These are phyloP conservation scores for Trametes hirsuta DNA, from an alignment of 1,284 basidiomycete genomes.

Conservation along the genomic window DNA sequence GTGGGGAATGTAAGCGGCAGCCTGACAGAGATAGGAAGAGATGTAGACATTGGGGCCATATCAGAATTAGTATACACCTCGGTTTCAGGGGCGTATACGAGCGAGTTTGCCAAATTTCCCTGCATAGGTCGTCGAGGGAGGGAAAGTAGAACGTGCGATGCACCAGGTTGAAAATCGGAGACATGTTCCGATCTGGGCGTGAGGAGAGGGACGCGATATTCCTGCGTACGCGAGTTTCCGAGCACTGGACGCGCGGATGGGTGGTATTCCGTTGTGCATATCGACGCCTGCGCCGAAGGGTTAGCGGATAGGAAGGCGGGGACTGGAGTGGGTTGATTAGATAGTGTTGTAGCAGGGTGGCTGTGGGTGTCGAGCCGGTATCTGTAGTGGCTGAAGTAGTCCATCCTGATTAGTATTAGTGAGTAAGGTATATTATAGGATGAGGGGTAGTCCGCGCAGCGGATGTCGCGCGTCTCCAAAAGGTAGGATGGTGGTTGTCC, in stretches of 20 bases:
- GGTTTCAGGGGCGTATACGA: neutral
- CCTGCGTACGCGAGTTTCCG: too few species aligned
- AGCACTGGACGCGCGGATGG: conserved; percentile 17
- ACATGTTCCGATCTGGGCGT: conserved; percentile 2
- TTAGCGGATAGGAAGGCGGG: conserved; percentile 21
- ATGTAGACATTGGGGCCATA: neutral
- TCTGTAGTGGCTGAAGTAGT: conserved; percentile 30
- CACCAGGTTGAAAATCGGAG: conserved; percentile 42
- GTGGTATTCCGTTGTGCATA: conserved; percentile 8
- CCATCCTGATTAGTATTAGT: conserved; percentile 23
- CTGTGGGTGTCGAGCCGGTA: conserved; percentile 22
- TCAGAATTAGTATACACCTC: neutral
- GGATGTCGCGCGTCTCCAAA: conserved; percentile 10
- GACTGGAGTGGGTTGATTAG: conserved; percentile 4
- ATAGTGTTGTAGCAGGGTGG: conserved; percentile 11
- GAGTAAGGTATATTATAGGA: conserved; percentile 19
- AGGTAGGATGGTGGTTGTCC: conserved; percentile 23
- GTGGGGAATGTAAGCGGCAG: neutral
- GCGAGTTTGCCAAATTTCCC: neutral
- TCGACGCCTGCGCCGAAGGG: conserved; percentile 26
- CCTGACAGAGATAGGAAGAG: conserved; percentile 5
- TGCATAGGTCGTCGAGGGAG: neutral
- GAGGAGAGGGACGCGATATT: conserved; percentile 17
- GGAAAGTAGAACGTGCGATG: conserved; percentile 14
- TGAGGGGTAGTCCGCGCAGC: conserved; percentile 18